A percentile compares a stretch with the other conserved stretches of the same genome.
phyloP scores from a whole-genome alignment of 768 basidiomycete species.

The Russula virescens region DNA sequence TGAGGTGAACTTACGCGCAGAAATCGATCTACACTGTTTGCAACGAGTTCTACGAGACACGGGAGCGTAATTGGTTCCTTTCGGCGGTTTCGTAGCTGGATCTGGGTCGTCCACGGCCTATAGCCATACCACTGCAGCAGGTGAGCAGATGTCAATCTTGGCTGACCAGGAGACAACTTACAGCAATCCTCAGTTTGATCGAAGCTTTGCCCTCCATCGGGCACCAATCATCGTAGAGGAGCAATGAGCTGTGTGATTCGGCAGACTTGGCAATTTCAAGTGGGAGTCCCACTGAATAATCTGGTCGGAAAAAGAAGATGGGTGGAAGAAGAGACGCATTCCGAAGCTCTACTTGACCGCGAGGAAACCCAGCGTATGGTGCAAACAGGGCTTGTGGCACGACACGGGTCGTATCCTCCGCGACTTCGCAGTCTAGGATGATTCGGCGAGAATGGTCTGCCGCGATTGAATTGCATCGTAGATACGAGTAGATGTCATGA shows the following conservation, averaged over 20 bases:
- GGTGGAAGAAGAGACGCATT: slow-evolving; percentile 6
- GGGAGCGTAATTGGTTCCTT: slow-evolving; percentile 16
- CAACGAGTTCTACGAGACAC: slow-evolving; percentile 14
- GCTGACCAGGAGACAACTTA: not conserved
- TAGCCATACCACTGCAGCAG: slow-evolving; percentile 14
- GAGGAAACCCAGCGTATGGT: slow-evolving; percentile 17
- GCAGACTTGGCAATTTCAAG: too few species aligned
- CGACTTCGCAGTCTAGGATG: slow-evolving; percentile 4
- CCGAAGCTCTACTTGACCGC: slow-evolving; percentile 11
- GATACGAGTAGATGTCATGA: slow-evolving; percentile 11
- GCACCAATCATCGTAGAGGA: slow-evolving; percentile 7
- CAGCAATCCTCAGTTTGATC: slow-evolving; percentile 16
- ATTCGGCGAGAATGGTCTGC: slow-evolving; percentile 7
- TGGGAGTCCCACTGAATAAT: too few species aligned
- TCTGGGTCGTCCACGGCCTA: slow-evolving; percentile 12
- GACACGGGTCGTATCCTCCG: not conserved
- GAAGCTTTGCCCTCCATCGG: slow-evolving; percentile 18
- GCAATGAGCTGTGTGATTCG: too few species aligned
- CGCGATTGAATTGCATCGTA: slow-evolving; percentile 14
- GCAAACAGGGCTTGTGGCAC: slow-evolving; percentile 13
- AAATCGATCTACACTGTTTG: slow-evolving; percentile 18
- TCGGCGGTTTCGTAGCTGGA: slow-evolving; percentile 18
- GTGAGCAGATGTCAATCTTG: not conserved
- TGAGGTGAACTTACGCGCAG: slow-evolving; percentile 1
- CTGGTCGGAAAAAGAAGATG: too few species aligned